Base-by-base conservation (phyloP, 768 basidiomycete genomes). In the Leccinum rimulosum region DNA sequence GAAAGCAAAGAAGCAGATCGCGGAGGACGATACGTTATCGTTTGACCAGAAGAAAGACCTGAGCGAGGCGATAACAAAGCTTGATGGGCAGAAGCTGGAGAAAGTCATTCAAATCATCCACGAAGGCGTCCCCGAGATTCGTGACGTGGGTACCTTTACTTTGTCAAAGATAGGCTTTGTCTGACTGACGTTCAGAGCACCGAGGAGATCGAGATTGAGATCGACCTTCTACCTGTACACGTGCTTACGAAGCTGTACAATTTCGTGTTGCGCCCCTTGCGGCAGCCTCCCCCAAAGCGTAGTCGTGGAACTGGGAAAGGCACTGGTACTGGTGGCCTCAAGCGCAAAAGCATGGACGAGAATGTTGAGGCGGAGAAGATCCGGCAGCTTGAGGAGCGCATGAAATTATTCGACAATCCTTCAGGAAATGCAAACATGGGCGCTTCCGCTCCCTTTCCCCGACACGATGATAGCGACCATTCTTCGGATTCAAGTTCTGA, bases 21-120 rank as follows among this genome's bases (percentile, higher is more conserved):
- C 82, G 10, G 90, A 93, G 64, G 89, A 92, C 66, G 91, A 94
- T 58, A 86, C 88, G 2, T 80, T 98, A 38, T 89, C 92, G 54
- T 92, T 96, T 72, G 93, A 94, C 64, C 96, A 98, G 80, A 99
- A 99, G 88, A 95, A 97, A 75, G 94, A 98, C 70, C 79, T 99
- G 57, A 96, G 95, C 68, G 95, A 98, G 74, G 91, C 94, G 54
- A 99, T 99, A 64, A 82, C 83, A 60, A 83, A 83, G 67, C 84
- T 97, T 27, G 93, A 97, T 64, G 94, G 88, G 22, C 72, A 81
- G 54, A 90, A 89, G 70, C 76, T 98, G 61, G 90, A 93, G 74
- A 86, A 85, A 69, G 96, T 97, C 55, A 95, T 98, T 68, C 84
- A 91, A 68, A 95, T 98, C 71, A 98, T 98, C 60, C 91, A 96